A percentile compares a stretch with the other conserved stretches of the same genome.
Evolutionary conservation across 805 yeast genomes (phyloP).

Genomic region (Blastobotrys attinorum): DNA sequence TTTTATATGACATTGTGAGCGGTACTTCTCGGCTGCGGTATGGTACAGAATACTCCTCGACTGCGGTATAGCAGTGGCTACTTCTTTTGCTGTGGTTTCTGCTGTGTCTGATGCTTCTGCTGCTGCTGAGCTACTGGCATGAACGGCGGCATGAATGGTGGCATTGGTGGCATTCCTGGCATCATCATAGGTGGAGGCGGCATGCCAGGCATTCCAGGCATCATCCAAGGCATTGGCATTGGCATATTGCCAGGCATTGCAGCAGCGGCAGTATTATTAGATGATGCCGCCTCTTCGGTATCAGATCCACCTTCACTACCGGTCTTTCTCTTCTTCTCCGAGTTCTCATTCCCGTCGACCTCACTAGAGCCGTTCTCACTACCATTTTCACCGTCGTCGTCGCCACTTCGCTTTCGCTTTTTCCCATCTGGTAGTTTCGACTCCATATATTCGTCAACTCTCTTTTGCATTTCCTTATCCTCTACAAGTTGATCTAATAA

Average conservation of each 20-base stretch:
- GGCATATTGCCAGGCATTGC: conserved; percentile 12
- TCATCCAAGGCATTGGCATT: conserved; percentile 20
- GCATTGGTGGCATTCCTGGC: too few species aligned
- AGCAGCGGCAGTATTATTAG: background rate
- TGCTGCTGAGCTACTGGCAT: conserved; percentile 14
- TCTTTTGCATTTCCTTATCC: conserved; percentile 51
- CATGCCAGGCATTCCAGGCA: conserved; percentile 24
- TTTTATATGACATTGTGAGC: too few species aligned
- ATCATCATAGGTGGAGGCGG: conserved; percentile 18
- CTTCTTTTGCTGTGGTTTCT: conserved; percentile 2
- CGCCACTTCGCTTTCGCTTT: conserved; percentile 7
- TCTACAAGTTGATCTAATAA: conserved; percentile 62
- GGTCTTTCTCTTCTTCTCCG: conserved; percentile 5
- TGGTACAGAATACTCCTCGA: too few species aligned
- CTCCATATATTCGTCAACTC: conserved; percentile 39
- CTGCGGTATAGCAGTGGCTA: too few species aligned
- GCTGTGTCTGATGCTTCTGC: conserved; percentile 28
- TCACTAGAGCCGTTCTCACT: background rate
- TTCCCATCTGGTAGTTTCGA: background rate
- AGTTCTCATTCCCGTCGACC: conserved; percentile 1
- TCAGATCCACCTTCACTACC: conserved; percentile 3
- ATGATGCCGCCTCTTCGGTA: conserved; percentile 4
- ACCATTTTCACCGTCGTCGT: conserved; percentile 2
- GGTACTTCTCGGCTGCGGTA: too few species aligned
- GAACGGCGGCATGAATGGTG: conserved; percentile 18